Conservation (phyloP, 2,329 filamentous ascomycete species). For the Didymella keratinophila region DNA sequence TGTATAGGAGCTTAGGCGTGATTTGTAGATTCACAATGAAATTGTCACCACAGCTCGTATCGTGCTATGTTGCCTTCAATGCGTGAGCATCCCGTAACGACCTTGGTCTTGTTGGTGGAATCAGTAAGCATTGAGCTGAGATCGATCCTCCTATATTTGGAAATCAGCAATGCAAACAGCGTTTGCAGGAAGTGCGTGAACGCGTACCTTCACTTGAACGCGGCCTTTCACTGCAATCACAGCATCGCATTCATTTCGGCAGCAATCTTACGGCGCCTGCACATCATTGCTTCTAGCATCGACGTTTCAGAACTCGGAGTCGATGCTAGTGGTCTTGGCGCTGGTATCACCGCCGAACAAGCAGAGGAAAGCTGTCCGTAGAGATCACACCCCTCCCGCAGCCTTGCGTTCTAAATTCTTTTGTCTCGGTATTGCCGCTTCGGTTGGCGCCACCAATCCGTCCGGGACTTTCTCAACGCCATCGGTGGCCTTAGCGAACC, state of each 20-base stretch:
- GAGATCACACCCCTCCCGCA: conserved; percentile 21
- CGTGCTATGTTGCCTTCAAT: background rate
- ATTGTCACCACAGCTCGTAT: background rate
- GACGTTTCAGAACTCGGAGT: conserved; percentile 35
- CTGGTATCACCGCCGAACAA: conserved; percentile 15
- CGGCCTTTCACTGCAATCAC: background rate
- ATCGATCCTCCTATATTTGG: conserved; percentile 12
- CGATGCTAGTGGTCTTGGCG: conserved; percentile 33
- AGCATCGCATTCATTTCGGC: conserved; percentile 10
- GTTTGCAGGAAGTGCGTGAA: background rate
- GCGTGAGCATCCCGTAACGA: background rate
- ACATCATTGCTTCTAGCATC: conserved; percentile 29
- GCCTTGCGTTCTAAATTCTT: conserved; percentile 29
- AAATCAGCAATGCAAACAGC: background rate
- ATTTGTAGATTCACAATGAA: background rate
- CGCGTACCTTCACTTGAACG: background rate
- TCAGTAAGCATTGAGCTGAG: conserved; percentile 17
- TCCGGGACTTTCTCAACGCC: conserved; percentile 34
- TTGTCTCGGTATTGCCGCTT: conserved; percentile 36
- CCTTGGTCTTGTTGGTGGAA: background rate
- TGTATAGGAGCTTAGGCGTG: background rate
- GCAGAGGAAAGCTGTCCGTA: conserved; percentile 31
- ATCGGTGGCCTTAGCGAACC: conserved; percentile 49
- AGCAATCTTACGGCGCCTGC: conserved; percentile 22
- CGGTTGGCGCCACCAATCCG: conserved; percentile 32